Conservation (phyloP, 495 filamentous ascomycete genomes). For the Acidiella bohemica region DNA sequence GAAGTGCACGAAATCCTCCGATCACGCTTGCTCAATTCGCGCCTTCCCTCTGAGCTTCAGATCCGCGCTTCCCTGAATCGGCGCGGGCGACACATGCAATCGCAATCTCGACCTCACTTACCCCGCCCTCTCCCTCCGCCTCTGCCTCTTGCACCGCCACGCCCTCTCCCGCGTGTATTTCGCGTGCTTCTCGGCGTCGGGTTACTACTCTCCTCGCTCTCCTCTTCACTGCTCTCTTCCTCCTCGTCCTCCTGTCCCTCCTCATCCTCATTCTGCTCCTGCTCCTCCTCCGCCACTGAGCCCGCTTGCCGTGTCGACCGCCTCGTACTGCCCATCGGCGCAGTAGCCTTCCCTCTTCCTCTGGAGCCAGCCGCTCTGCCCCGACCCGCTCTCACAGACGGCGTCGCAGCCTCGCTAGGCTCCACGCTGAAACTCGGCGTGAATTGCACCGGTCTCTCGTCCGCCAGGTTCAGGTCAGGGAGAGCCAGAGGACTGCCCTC, state of each 20-base stretch:
- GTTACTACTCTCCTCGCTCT: background rate
- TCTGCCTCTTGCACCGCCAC: background rate
- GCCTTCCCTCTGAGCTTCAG: no score
- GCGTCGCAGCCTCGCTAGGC: constrained; percentile 11
- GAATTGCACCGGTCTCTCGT: constrained; percentile 17
- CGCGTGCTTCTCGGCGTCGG: background rate
- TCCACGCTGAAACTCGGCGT: constrained; percentile 19
- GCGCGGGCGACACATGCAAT: no score
- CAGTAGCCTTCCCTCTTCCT: constrained; percentile 7
- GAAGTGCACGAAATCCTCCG: no score
- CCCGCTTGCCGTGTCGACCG: constrained; percentile 13
- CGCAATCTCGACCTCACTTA: no score
- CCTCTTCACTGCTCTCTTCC: constrained; percentile 21
- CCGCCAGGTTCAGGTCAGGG: constrained; percentile 24
- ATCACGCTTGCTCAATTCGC: no score
- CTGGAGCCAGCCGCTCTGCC: background rate
- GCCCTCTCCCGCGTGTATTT: background rate
- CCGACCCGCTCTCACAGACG: constrained; percentile 2
- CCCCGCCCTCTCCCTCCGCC: background rate
- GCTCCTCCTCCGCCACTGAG: constrained; percentile 22
- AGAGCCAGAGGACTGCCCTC: constrained; percentile 44
- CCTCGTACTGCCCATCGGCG: constrained; percentile 1
- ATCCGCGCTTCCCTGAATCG: no score
- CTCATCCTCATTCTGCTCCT: constrained; percentile 22
- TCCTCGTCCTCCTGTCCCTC: constrained; percentile 28